Evolutionary conservation across 2,329 filamentous ascomycete species (phyloP).

Genomic region (Hymenoscyphus scutula): DNA sequence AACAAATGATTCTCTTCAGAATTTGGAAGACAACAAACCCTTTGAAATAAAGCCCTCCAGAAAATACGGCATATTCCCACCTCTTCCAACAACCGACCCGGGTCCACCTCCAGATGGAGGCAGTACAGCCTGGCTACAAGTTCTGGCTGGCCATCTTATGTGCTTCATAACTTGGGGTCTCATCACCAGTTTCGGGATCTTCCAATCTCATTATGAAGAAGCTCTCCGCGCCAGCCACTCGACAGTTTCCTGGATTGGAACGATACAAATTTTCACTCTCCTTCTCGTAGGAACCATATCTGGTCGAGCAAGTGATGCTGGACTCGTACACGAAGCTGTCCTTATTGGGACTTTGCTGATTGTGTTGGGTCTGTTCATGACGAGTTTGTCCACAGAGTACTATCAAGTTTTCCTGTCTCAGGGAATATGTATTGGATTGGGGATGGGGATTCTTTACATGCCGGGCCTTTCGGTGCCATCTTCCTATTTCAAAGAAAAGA

Average conservation of each 20-base stretch:
- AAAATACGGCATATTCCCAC: slow-evolving; percentile 2
- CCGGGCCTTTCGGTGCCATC: slow-evolving; percentile 40
- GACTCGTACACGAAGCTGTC: slow-evolving; percentile 38
- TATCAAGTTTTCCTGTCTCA: slow-evolving; percentile 46
- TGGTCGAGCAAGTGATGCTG: slow-evolving; percentile 32
- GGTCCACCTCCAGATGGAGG: neutral
- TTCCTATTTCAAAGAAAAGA: slow-evolving; percentile 43
- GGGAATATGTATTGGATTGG: slow-evolving; percentile 43
- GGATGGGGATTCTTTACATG: slow-evolving; percentile 42
- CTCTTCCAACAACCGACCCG: neutral
- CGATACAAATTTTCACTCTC: slow-evolving; percentile 40
- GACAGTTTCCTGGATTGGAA: slow-evolving; percentile 43
- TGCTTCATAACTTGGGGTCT: slow-evolving; percentile 19
- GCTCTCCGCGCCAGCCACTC: slow-evolving; percentile 35
- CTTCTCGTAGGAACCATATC: slow-evolving; percentile 40
- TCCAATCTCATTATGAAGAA: slow-evolving; percentile 41
- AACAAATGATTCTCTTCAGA: neutral
- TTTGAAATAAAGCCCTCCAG: neutral
- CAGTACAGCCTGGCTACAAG: slow-evolving; percentile 3
- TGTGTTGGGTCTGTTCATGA: slow-evolving; percentile 42
- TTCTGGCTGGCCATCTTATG: neutral
- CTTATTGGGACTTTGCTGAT: slow-evolving; percentile 33
- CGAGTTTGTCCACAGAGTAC: slow-evolving; percentile 41
- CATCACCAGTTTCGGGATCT: slow-evolving; percentile 40
- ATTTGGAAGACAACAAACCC: neutral